Conservation (phyloP, 805 yeast species). For the Blastobotrys chiropterorum region DNA sequence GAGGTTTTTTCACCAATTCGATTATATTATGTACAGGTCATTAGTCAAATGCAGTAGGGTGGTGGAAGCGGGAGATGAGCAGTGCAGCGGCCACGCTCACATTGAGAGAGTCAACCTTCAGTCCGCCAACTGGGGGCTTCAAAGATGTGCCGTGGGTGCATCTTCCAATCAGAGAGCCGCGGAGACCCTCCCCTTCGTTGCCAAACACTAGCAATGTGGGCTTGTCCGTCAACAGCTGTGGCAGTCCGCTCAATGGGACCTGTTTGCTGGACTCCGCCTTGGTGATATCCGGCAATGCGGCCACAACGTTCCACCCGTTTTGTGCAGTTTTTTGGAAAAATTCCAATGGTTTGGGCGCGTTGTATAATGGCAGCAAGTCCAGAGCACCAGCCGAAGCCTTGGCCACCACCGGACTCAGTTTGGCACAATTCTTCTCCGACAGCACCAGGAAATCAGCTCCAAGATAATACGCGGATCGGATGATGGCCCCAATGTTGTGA, state of each 20-base stretch:
- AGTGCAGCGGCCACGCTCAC: constrained; percentile 87
- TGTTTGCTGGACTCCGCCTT: constrained; percentile 30
- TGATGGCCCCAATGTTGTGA: constrained; percentile 78
- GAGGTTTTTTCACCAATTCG: not conserved
- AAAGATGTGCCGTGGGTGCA: constrained; percentile 26
- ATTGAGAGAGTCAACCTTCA: constrained; percentile 66
- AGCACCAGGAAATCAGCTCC: constrained; percentile 77
- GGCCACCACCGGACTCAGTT: constrained; percentile 67
- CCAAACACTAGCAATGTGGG: constrained; percentile 77
- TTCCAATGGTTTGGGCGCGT: constrained; percentile 49
- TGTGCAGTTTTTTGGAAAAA: constrained; percentile 51
- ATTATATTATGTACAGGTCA: not conserved
- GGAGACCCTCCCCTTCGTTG: constrained; percentile 77
- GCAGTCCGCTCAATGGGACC: constrained; percentile 40
- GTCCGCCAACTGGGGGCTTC: constrained; percentile 12
- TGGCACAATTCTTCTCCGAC: constrained; percentile 66
- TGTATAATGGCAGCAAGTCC: constrained; percentile 61
- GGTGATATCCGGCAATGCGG: constrained; percentile 37
- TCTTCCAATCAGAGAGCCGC: constrained; percentile 52
- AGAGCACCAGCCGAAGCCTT: constrained; percentile 83
- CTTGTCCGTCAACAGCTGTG: constrained; percentile 36
- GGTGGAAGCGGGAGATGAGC: constrained; percentile 35
- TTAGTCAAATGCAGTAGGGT: constrained; percentile 14
- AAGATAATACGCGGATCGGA: constrained; percentile 71
- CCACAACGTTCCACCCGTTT: constrained; percentile 67